phyloP scores from a whole-genome alignment of 2,329 filamentous ascomycete genomes.

The Raffaelea arxii region DNA sequence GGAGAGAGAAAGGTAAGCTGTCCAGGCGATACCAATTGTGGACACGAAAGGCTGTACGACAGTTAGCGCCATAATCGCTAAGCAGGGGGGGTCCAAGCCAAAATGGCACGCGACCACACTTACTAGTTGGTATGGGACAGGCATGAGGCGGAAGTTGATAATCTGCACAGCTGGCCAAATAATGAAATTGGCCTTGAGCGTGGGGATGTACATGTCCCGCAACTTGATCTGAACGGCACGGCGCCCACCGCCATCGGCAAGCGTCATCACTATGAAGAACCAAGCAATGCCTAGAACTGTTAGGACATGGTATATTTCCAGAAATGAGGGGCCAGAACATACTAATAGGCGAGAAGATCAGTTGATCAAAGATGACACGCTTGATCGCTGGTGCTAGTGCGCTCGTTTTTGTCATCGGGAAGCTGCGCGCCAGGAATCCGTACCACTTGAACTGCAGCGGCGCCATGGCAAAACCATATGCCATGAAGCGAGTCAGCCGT shows the following conservation, averaged over 20 bases:
- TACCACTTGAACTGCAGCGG: slow-evolving; percentile 97
- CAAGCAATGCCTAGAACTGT: slow-evolving; percentile 52
- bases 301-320: not conserved
- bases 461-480: slow-evolving; percentile 93
- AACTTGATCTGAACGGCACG: slow-evolving; percentile 76
- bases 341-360: slow-evolving; percentile 86
- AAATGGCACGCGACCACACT: too few species aligned
- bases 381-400: slow-evolving; percentile 74
- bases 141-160: slow-evolving; percentile 92
- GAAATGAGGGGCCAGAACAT: slow-evolving; percentile 20
- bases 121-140: slow-evolving; percentile 92
- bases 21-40: slow-evolving; percentile 93
- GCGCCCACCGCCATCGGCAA: slow-evolving; percentile 83
- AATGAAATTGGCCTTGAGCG: slow-evolving; percentile 89
- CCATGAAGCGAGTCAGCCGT: slow-evolving; percentile 88
- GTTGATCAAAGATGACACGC: slow-evolving; percentile 83
- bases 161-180: slow-evolving; percentile 95
- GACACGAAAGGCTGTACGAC: slow-evolving; percentile 83
- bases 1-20: slow-evolving; percentile 85
- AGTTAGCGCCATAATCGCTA: too few species aligned
- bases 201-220: slow-evolving; percentile 85
- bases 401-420: slow-evolving; percentile 72
- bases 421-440: slow-evolving; percentile 67
- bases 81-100: too few species aligned
- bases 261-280: slow-evolving; percentile 95